Evolutionary conservation across 805 yeast genomes (phyloP), one percentile per base, ranked within the genome.

Genomic region (Ogataea neopini): DNA sequence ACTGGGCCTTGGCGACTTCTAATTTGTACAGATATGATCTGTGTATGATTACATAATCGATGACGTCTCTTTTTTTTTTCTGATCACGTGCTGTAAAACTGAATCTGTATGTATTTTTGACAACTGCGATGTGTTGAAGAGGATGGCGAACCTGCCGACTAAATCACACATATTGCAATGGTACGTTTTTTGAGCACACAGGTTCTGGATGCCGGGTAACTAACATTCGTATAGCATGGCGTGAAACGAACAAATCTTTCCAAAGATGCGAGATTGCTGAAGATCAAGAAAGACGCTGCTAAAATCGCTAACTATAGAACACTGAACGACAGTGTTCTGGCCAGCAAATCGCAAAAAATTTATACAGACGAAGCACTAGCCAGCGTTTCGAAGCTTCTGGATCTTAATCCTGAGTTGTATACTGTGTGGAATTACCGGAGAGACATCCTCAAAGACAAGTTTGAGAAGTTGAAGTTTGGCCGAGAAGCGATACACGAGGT

Each of bases 381-480:
- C 1, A 61, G 72, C 18, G 85, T 95, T 0, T 75, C 86, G 0
- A 67, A 70, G 15, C 56, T 91, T 11, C 70, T 94, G 17, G 66
- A 72, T 7, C 59, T 78, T 43, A 90, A 91, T 58, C 97, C 97
- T 0, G 98, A 94, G 61, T 78, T 85, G 53, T 91, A 91, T 64
- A 83, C 97, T 0, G 73, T 81, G 0, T 94, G 98, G 98, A 94
- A 94, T 62, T 86, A 75, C 61, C 76, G 98, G 47, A 76, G 97
- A 45, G 94, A 88, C 53, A 80, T 86, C 2, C 67, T 90, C 15
- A 34, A 52, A 0, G 61, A 63, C 1, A n/a, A 22, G 23, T 54
- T 57, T 15, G 52, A 72, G 32, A 65, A 73, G 28, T 37, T 56
- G 23, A 47, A 43, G 11, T 9, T 49, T 29, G 39, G 49, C 6